These are phyloP conservation scores for Gaeumannomyces sp. DNA, from an alignment of 2,329 filamentous ascomycete species.

Conservation along the genomic window DNA sequence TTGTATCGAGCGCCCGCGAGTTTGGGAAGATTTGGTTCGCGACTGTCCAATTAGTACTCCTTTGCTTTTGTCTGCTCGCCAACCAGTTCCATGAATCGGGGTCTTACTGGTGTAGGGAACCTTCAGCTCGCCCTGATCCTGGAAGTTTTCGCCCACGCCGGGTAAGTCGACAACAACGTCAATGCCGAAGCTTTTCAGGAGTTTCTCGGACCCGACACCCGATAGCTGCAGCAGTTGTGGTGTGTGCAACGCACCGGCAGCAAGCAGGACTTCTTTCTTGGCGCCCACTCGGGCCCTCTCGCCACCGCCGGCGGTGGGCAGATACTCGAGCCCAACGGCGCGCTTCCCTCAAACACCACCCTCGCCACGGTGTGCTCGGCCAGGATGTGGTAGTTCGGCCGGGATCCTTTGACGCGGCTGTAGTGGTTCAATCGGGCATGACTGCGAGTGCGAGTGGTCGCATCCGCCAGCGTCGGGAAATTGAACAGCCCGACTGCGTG, in stretches of 20 bases:
- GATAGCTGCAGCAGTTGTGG: constrained; percentile 43
- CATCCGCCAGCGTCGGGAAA: constrained; percentile 8
- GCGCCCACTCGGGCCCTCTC: constrained; percentile 12
- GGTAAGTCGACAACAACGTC: constrained; percentile 35
- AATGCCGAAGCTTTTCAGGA: constrained; percentile 33
- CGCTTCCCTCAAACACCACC: constrained; percentile 45
- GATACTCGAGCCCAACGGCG: constrained; percentile 55
- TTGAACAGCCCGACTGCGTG: not conserved
- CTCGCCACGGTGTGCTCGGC: constrained; percentile 34
- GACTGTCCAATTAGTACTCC: constrained; percentile 6
- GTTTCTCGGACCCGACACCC: constrained; percentile 35
- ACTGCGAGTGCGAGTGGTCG: constrained; percentile 23
- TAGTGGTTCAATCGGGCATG: constrained; percentile 35
- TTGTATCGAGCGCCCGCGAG: constrained; percentile 22
- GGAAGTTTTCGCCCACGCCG: constrained; percentile 41
- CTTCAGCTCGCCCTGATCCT: constrained; percentile 29
- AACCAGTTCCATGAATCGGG: no score
- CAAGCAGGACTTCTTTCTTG: constrained; percentile 33
- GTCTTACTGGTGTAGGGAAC: constrained; percentile 11
- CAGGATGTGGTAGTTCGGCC: constrained; percentile 31
- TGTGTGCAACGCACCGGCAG: constrained; percentile 33
- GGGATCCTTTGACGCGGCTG: constrained; percentile 25
- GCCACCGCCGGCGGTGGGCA: constrained; percentile 29
- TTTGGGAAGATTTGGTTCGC: constrained; percentile 23
- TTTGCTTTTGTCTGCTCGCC: no score